A percentile compares a stretch with the other conserved stretches of the same genome.
phyloP scores from a whole-genome alignment of 1,284 basidiomycete genomes.

The Amylostereum areolatum region DNA sequence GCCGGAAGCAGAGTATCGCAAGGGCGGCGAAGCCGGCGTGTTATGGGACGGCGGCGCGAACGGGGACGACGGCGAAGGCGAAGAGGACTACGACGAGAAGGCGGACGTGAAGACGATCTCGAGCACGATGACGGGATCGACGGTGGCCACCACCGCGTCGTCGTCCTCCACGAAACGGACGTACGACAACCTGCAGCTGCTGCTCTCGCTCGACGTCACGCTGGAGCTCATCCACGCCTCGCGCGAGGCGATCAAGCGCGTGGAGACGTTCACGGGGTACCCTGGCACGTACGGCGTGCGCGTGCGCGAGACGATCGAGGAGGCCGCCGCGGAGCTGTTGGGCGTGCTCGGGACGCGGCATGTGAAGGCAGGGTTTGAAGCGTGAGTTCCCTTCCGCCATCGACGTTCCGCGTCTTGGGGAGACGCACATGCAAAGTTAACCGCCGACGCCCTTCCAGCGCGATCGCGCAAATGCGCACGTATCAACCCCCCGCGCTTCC shows the following conservation, averaged over 20 bases:
- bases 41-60: slow-evolving; percentile 62
- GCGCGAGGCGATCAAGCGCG: slow-evolving; percentile 85
- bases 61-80: slow-evolving; percentile 42
- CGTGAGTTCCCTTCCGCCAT: slow-evolving; percentile 38
- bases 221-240: slow-evolving; percentile 90
- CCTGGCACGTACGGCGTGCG: slow-evolving; percentile 78
- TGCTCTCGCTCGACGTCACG: slow-evolving; percentile 88
- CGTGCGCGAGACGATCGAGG: slow-evolving; percentile 87
- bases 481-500: slow-evolving; percentile 60
- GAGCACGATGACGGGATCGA: slow-evolving; percentile 10
- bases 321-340: slow-evolving; percentile 83
- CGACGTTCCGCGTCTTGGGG: too few species aligned
- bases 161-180: slow-evolving; percentile 9
- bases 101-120: slow-evolving; percentile 17
- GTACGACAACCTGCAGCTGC: slow-evolving; percentile 71
- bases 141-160: slow-evolving; percentile 1
- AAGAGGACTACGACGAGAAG: slow-evolving; percentile 21
- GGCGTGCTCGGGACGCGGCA: slow-evolving; percentile 78
- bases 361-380: slow-evolving; percentile 78
- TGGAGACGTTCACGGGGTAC: slow-evolving; percentile 85
- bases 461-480: slow-evolving; percentile 78
- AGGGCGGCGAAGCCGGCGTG: slow-evolving; percentile 35
- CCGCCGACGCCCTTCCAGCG: too few species aligned
- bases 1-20: slow-evolving; percentile 13
- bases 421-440: too few species aligned